A percentile compares a stretch with the other conserved stretches of the same genome.
These are phyloP conservation scores for Haematococcus lacustris DNA, from an alignment of 139 green algal genomes.

Conservation along the genomic window DNA sequence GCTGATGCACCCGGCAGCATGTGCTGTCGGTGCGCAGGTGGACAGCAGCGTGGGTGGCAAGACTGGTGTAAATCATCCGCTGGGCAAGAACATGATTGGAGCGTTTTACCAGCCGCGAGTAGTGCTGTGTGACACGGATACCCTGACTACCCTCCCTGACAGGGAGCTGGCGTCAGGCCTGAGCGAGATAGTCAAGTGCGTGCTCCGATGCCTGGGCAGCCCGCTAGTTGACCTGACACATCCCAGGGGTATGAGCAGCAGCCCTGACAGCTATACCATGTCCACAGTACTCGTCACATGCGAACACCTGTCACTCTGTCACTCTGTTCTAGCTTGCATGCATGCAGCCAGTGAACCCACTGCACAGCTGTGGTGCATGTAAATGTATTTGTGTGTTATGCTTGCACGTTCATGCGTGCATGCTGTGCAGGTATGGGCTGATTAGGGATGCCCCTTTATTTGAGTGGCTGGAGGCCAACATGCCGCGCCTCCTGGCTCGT, in stretches of 20 bases:
- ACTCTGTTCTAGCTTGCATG: too few relatives aligned
- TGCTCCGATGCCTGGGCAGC: too few relatives aligned
- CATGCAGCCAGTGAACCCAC: too few relatives aligned
- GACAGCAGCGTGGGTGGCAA: conserved; percentile 98
- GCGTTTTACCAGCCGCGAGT: conserved; percentile 88
- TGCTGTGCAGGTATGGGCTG: conserved; percentile 8
- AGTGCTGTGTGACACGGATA: conserved; percentile 90
- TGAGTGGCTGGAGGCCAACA: conserved; percentile 89
- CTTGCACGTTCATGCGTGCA: neutral
- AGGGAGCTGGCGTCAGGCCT: conserved; percentile 86
- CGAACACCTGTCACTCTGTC: too few relatives aligned
- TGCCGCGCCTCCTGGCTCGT: conserved; percentile 74
- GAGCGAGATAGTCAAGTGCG: conserved; percentile 95
- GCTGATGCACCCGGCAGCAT: too few relatives aligned
- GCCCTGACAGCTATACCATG: too few relatives aligned
- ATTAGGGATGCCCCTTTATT: conserved; percentile 83
- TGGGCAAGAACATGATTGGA: conserved; percentile 99
- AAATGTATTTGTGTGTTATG: too few relatives aligned
- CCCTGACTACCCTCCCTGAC: conserved; percentile 83
- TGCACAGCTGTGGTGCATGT: too few relatives aligned
- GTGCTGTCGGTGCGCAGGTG: conserved; percentile 96
- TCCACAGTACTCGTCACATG: too few relatives aligned
- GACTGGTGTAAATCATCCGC: conserved; percentile 95
- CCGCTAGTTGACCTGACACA: too few relatives aligned
- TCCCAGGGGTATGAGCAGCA: too few relatives aligned